phyloP scores from a whole-genome alignment of 1,284 basidiomycete genomes.

The Termitomyces sp. region DNA sequence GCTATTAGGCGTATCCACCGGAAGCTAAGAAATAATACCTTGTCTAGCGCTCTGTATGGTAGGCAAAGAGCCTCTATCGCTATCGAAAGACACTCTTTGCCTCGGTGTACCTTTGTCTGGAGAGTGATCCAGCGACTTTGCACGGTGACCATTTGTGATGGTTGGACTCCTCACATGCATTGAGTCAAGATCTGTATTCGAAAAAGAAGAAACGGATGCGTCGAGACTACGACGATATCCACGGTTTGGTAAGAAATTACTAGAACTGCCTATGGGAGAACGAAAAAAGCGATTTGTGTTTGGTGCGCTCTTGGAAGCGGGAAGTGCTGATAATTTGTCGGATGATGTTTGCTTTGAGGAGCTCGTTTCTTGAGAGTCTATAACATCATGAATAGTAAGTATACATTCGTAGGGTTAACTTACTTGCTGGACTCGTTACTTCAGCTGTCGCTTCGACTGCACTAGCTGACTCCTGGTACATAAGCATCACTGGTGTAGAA shows the following conservation, averaged over 20 bases:
- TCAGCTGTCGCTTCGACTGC: background rate
- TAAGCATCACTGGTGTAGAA: constrained; percentile 2
- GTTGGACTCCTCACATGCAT: constrained; percentile 13
- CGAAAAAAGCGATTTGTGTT: constrained; percentile 21
- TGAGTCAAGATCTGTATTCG: constrained; percentile 19
- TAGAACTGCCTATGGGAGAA: constrained; percentile 18
- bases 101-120: constrained; percentile 26
- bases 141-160: constrained; percentile 6
- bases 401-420: background rate
- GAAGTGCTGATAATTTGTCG: constrained; percentile 37
- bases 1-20: background rate
- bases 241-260: constrained; percentile 19
- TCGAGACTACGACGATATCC: constrained; percentile 30
- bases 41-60: constrained; percentile 25
- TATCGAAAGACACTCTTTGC: constrained; percentile 32
- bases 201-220: constrained; percentile 24
- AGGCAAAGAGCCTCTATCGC: constrained; percentile 28
- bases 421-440: background rate
- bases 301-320: constrained; percentile 20
- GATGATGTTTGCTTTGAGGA: constrained; percentile 36
- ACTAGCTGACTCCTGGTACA: background rate
- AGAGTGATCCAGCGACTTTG: constrained; percentile 19
- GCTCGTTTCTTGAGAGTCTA: constrained; percentile 17
- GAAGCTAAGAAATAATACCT: constrained; percentile 17
- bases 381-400: background rate